Evolutionary conservation across 31 red algal genomes (phyloP).

Genomic region (Odonthalia washingtoniensis): DNA sequence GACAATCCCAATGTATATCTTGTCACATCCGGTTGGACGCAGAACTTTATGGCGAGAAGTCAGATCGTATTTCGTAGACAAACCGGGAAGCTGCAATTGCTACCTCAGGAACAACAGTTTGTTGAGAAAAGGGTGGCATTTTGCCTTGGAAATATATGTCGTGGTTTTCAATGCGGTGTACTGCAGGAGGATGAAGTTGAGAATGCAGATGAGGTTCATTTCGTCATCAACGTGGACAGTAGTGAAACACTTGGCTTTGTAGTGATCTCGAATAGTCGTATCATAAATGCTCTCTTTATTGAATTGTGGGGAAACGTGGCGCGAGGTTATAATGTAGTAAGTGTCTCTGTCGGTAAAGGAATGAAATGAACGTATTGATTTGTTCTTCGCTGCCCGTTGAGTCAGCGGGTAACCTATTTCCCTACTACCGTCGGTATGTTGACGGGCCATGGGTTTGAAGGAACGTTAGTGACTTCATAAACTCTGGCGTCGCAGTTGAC

Average conservation of each 20-base stretch:
- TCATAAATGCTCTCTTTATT: too few relatives aligned
- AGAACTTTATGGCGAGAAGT: not conserved
- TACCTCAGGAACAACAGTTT: slow-evolving; percentile 28
- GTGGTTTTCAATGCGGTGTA: slow-evolving; percentile 11
- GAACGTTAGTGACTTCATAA: too few relatives aligned
- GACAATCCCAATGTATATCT: not conserved
- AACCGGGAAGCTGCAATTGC: slow-evolving; percentile 24
- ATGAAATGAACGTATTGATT: too few relatives aligned
- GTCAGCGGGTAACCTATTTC: too few relatives aligned
- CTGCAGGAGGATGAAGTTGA: slow-evolving; percentile 21
- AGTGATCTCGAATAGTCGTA: too few relatives aligned
- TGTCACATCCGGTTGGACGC: slow-evolving; percentile 28
- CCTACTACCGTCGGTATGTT: too few relatives aligned
- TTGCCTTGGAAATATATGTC: slow-evolving; percentile 17
- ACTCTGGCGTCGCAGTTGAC: too few relatives aligned
- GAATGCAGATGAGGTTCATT: slow-evolving; percentile 50
- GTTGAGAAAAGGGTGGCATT: slow-evolving; percentile 29
- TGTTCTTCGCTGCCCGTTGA: too few relatives aligned
- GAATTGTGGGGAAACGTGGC: too few relatives aligned
- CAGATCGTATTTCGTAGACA: slow-evolving; percentile 28
- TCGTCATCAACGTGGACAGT: slow-evolving; percentile 38
- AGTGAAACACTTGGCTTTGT: slow-evolving; percentile 26
- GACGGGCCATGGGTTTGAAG: too few relatives aligned
- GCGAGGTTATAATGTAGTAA: too few relatives aligned
- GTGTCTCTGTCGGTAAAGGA: too few relatives aligned